Conservation (phyloP, 805 yeast species). For the Starmerella cellae region DNA sequence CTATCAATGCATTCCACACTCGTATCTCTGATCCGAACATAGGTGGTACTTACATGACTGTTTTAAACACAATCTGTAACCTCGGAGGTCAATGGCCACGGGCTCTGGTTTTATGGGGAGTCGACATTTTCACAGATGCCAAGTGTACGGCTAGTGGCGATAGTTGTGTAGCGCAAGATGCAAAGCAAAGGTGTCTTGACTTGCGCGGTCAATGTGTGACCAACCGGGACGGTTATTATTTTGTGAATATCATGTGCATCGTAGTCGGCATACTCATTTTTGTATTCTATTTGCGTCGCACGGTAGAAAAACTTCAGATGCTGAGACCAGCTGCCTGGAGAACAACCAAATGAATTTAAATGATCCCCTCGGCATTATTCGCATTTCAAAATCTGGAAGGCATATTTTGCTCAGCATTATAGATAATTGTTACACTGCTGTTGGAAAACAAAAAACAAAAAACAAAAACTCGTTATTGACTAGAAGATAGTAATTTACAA, state of each 20-base stretch:
- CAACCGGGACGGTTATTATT: slow-evolving; percentile 69
- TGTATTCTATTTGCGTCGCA: slow-evolving; percentile 49
- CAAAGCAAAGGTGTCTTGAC: slow-evolving; percentile 39
- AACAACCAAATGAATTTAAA: background rate
- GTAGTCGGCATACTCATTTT: slow-evolving; percentile 50
- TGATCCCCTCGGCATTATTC: too few species aligned
- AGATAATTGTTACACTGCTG: too few species aligned
- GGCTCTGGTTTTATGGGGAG: slow-evolving; percentile 60
- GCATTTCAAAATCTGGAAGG: too few species aligned
- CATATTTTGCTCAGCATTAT: too few species aligned
- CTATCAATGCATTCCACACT: slow-evolving; percentile 89
- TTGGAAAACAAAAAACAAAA: background rate
- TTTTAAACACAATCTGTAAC: slow-evolving; percentile 79
- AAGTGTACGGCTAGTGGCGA: slow-evolving; percentile 33
- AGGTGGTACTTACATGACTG: slow-evolving; percentile 98
- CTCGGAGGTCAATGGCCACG: slow-evolving; percentile 98
- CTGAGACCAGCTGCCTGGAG: slow-evolving; percentile 65
- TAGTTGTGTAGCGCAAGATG: slow-evolving; percentile 29
- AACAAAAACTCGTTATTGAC: background rate
- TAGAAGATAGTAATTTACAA: background rate
- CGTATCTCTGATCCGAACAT: slow-evolving; percentile 87
- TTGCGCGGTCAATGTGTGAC: slow-evolving; percentile 44
- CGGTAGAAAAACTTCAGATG: slow-evolving; percentile 51
- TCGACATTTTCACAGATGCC: slow-evolving; percentile 63
- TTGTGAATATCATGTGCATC: slow-evolving; percentile 62